Conservation (phyloP, 306 rosid genomes). For the Morella rubra region DNA sequence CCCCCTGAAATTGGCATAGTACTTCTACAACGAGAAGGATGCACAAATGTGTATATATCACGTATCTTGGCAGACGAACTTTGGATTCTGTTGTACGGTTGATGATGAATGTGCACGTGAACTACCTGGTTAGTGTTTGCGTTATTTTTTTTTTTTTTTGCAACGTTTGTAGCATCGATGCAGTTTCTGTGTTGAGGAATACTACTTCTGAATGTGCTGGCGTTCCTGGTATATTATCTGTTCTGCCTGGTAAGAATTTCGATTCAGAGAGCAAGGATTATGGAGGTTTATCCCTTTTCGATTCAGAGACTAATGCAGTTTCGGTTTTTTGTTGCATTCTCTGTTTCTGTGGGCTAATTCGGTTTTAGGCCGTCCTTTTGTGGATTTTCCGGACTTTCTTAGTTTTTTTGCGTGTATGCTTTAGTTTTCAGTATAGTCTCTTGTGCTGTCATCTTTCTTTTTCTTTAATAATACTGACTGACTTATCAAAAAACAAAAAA, state of each 20-base stretch:
- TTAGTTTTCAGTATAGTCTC: too few species aligned
- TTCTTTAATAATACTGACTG: too few species aligned
- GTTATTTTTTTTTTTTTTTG: not conserved
- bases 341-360: not conserved
- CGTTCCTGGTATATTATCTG: conserved; percentile 72
- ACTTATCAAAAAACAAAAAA: too few species aligned
- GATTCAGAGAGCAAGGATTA: conserved; percentile 71
- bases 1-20: conserved; percentile 18
- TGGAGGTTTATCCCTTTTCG: conserved; percentile 47
- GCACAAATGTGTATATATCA: conserved; percentile 93
- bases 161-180: not conserved
- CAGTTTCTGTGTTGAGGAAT: not conserved
- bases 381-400: too few species aligned
- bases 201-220: conserved; percentile 46
- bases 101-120: conserved; percentile 70
- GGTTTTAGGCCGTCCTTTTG: too few species aligned
- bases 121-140: conserved; percentile 51
- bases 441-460: too few species aligned
- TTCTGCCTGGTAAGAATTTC: conserved; percentile 55
- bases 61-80: conserved; percentile 76
- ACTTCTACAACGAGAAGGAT: conserved; percentile 65
- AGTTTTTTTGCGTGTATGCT: too few species aligned
- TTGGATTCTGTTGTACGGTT: conserved; percentile 89
- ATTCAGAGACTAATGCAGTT: not conserved
- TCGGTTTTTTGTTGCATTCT: not conserved